Percentiles rank a stretch among this genome's conserved stretches.
These are phyloP conservation scores for Lenwebbia sp. DNA, from an alignment of 345 rosid species.

Conservation along the genomic window DNA sequence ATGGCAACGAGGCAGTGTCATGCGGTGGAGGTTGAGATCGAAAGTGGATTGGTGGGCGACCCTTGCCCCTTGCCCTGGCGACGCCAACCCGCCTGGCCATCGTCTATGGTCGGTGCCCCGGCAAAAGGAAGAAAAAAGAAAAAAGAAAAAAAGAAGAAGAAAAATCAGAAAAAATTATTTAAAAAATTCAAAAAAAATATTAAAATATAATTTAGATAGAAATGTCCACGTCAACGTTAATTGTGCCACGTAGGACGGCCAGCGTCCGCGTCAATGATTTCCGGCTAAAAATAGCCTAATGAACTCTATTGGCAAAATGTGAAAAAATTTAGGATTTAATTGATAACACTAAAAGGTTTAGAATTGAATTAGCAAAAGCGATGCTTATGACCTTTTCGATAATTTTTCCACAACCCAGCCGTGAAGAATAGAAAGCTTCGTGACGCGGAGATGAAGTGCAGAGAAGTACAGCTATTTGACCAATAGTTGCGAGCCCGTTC, in stretches of 20 bases:
- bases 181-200: no score
- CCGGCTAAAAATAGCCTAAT: no score
- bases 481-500: neutral
- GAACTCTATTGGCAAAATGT: no score
- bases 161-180: no score
- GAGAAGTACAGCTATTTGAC: neutral
- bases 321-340: no score
- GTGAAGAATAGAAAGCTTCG: neutral
- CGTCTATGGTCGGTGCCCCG: neutral
- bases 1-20: neutral
- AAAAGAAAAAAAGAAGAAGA: rapidly evolving
- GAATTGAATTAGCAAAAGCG: no score
- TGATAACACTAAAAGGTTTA: no score
- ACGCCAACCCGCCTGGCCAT: neutral
- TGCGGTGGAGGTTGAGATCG: neutral
- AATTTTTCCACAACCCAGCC: neutral
- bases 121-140: neutral
- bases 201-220: no score
- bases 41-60: neutral
- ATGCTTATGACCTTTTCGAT: no score
- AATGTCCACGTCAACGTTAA: no score
- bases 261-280: no score
- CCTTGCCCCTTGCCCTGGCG: neutral
- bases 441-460: neutral
- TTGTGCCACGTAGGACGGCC: no score